A percentile compares a stretch with the other conserved stretches of the same genome.
Conservation (phyloP, 2,329 filamentous ascomycete species). For the Fonsecaea pugnacius region DNA sequence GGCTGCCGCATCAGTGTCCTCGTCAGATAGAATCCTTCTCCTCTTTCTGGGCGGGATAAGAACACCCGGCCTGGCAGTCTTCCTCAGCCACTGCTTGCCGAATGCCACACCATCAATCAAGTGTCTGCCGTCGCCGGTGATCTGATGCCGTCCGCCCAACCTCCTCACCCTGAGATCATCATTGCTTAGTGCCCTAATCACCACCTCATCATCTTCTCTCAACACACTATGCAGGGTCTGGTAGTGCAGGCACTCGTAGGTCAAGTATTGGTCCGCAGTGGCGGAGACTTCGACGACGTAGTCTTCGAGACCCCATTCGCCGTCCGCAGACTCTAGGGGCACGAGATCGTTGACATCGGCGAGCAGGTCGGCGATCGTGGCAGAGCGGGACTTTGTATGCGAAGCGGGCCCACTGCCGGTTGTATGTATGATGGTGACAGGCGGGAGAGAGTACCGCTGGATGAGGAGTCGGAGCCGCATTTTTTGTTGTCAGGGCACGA, state of each 20-base stretch:
- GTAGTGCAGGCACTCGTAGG: slow-evolving; percentile 88
- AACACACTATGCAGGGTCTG: slow-evolving; percentile 71
- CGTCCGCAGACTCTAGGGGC: slow-evolving; percentile 72
- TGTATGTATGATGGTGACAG: slow-evolving; percentile 73
- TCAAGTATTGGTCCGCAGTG: slow-evolving; percentile 42
- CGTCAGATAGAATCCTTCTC: slow-evolving; percentile 52
- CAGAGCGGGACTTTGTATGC: slow-evolving; percentile 50
- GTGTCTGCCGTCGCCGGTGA: slow-evolving; percentile 75
- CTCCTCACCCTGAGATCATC: slow-evolving; percentile 74
- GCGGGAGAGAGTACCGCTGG: slow-evolving; percentile 73
- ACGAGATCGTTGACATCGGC: slow-evolving; percentile 78
- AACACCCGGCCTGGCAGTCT: slow-evolving; percentile 66
- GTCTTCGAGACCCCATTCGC: slow-evolving; percentile 83
- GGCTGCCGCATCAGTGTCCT: slow-evolving; percentile 40
- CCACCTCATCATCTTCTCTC: slow-evolving; percentile 83
- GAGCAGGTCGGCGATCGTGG: slow-evolving; percentile 76
- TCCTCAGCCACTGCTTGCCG: slow-evolving; percentile 70
- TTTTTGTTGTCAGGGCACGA: not conserved
- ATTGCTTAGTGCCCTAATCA: slow-evolving; percentile 76
- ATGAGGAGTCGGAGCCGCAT: slow-evolving; percentile 77
- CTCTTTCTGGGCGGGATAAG: slow-evolving; percentile 75
- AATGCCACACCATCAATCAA: slow-evolving; percentile 85
- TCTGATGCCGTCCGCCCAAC: slow-evolving; percentile 78
- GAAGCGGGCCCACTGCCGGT: slow-evolving; percentile 51
- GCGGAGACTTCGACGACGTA: slow-evolving; percentile 78